Conservation (phyloP, 2,329 filamentous ascomycete genomes). For the Sporothrix pseudoabietina region DNA sequence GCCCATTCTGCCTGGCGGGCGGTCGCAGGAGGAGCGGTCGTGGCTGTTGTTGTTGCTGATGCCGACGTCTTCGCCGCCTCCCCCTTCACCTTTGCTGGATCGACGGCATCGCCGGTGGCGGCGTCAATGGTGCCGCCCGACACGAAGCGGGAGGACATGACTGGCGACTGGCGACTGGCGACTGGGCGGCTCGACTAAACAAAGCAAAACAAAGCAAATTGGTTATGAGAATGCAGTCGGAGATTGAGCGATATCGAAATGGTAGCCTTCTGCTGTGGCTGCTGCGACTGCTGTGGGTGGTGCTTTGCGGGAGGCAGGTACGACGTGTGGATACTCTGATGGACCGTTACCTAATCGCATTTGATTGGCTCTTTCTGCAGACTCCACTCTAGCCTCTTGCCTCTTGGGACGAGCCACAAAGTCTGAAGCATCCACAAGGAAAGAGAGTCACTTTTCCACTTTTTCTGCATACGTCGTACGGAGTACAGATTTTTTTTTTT, state of each 20-base stretch:
- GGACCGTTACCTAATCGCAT: background rate
- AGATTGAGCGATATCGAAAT: no score
- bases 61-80: background rate
- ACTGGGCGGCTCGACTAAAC: background rate
- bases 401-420: background rate
- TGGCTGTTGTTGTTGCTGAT: background rate
- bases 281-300: no score
- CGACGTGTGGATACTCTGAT: background rate
- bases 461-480: no score
- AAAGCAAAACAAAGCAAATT: background rate
- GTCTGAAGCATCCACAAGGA: background rate
- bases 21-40: background rate
- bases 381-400: background rate
- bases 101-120: slow-evolving; percentile 39
- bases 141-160: slow-evolving; percentile 59
- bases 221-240: background rate
- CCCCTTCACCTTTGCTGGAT: background rate
- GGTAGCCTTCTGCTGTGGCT: background rate
- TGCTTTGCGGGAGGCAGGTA: background rate
- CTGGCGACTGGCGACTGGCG: no score
- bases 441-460: background rate
- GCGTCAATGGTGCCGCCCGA: slow-evolving; percentile 56
- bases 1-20: slow-evolving; percentile 58
- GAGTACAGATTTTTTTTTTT: background rate
- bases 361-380: background rate